Base-by-base conservation (phyloP, 108 stramenopile genomes). In the Bacterosira constricta region DNA sequence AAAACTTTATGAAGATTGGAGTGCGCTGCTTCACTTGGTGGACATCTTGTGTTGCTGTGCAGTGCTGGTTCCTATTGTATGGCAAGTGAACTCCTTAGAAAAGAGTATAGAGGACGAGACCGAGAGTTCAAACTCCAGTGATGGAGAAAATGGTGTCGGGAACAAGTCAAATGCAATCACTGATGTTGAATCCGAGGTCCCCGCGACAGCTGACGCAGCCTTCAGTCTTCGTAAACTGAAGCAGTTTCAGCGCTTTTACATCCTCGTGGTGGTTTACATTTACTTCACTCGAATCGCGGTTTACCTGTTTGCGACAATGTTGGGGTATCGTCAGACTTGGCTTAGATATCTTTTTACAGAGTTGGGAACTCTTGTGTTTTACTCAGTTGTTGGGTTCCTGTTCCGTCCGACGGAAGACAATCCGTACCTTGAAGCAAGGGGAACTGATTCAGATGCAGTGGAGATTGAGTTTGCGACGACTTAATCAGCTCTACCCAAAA, bases 21-120 rank as follows among this genome's bases (percentile, higher is more conserved):
- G 74, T 34, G 92, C 94, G 44, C 50, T 98, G 30, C 82, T 99
- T 21, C 97, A 98, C 73, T 64, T 99, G 32, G 88, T 98, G 7
- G 99, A 99, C 72, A 93, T 98, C 31, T n/a, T 97, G 31, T 98
- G 99, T 73, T 98, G 99, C 73, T 92, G 89, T 65, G 96, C 94
- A 35, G 86, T 99, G n/a, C 78, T 98, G 15, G 52, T 98, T 55
- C 99, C 99, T 11, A 97, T 99, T 67, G 90, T 97, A 18, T 98
- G 97, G 97, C 91, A 91, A 71, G 90, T 96, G 26, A 90, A 90
- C 51, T 57, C 84, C 25, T 67, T 93, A 38, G 90, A 93, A 73
- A 86, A 86, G 67, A 89, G 63, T 54, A 56, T 94, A 35, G 81
- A 82, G 46, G 70, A 73, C 26, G 71, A 83, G 51, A 38, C 63